phyloP scores from a whole-genome alignment of 2,329 filamentous ascomycete species.

The Pezicula radicicola region DNA sequence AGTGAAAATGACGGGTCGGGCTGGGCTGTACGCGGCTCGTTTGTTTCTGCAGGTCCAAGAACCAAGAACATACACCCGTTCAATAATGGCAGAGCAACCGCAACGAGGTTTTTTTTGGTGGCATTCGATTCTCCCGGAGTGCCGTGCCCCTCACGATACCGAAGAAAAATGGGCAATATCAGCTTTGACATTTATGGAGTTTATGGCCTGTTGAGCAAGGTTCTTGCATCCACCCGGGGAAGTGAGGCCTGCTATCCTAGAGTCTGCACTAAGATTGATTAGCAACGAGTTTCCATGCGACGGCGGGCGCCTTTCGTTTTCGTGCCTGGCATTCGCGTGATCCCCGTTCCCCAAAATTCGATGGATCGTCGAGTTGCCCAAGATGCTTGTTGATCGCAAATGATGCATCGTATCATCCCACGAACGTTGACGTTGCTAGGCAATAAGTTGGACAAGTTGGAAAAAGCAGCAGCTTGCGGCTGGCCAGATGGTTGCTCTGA shows the following conservation, averaged over 20 bases:
- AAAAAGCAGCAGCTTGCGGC: not conserved
- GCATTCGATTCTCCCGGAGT: not conserved
- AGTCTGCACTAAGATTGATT: not conserved
- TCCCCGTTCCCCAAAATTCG: conserved; percentile 1
- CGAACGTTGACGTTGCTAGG: not conserved
- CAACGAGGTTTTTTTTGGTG: too few species aligned
- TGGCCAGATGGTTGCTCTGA: not conserved
- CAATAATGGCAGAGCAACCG: too few species aligned
- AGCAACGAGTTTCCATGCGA: conserved; percentile 7
- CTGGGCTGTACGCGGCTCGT: too few species aligned
- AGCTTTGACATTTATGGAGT: not conserved
- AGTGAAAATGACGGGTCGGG: too few species aligned
- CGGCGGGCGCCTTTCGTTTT: conserved; percentile 5
- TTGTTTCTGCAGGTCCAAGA: too few species aligned
- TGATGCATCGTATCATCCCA: not conserved
- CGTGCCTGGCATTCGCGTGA: conserved; percentile 17
- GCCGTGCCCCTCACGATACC: not conserved
- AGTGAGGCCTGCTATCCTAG: conserved; percentile 9
- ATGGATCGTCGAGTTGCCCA: conserved; percentile 3
- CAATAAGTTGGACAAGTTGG: conserved; percentile 1
- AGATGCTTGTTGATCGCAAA: conserved; percentile 1
- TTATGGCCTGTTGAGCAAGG: conserved; percentile 3
- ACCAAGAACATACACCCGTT: too few species aligned
- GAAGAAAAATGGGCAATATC: not conserved
- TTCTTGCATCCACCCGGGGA: conserved; percentile 16